Conservation (phyloP, 768 basidiomycete species). For the Russula sp. region DNA sequence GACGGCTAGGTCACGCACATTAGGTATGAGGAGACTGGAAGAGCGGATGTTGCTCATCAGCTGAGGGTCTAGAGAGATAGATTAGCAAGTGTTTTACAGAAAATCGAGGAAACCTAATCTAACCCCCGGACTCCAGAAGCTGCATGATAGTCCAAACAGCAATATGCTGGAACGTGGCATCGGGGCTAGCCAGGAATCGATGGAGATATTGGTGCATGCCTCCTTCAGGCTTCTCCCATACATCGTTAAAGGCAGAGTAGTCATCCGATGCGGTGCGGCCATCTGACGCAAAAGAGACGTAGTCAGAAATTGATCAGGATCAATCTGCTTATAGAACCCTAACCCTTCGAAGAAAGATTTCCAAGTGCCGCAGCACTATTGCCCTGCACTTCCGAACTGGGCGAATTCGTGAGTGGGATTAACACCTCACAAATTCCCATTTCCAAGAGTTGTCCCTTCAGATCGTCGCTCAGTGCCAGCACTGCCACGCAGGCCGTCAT, state of each 20-base stretch:
- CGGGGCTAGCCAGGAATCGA: slow-evolving; percentile 86
- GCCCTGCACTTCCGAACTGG: slow-evolving; percentile 96
- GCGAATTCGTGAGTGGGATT: slow-evolving; percentile 93
- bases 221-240: slow-evolving; percentile 97
- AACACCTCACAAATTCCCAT: slow-evolving; percentile 98
- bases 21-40: slow-evolving; percentile 75
- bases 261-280: slow-evolving; percentile 74
- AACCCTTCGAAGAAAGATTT: slow-evolving; percentile 95
- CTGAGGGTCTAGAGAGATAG: slow-evolving; percentile 58
- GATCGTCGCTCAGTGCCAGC: slow-evolving; percentile 89
- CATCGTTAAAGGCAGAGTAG: slow-evolving; percentile 94
- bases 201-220: slow-evolving; percentile 95
- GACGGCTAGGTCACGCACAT: slow-evolving; percentile 76
- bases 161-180: slow-evolving; percentile 98
- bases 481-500: slow-evolving; percentile 99
- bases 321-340: slow-evolving; percentile 15
- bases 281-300: slow-evolving; percentile 39
- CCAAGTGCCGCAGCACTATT: slow-evolving; percentile 97
- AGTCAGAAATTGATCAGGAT: background rate
- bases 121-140: slow-evolving; percentile 91
- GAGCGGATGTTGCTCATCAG: slow-evolving; percentile 85
- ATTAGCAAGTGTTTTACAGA: background rate
- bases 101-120: slow-evolving; percentile 17
- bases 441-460: slow-evolving; percentile 94
- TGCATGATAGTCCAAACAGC: slow-evolving; percentile 99